Evolutionary conservation across 2,329 filamentous ascomycete species (phyloP).

Genomic region (Biscogniauxia mediterranea): DNA sequence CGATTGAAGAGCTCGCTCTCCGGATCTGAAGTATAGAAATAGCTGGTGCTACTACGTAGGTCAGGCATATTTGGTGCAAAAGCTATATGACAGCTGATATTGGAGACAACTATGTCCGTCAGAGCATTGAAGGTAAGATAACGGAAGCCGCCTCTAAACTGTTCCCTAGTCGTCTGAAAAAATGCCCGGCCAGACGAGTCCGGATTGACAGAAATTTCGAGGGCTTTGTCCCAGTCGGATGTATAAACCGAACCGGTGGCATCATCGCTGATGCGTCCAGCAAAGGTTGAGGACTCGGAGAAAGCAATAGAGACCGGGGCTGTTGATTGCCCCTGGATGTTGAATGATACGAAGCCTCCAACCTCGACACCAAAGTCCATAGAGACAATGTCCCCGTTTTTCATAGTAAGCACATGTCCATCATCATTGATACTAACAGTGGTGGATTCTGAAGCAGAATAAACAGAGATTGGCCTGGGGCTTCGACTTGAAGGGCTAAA

Average conservation of each 20-base stretch:
- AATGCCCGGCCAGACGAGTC: not conserved
- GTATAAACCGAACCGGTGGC: slow-evolving; percentile 18
- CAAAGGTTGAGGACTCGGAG: slow-evolving; percentile 23
- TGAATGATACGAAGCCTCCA: not conserved
- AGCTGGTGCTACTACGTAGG: slow-evolving; percentile 42
- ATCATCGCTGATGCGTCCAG: slow-evolving; percentile 25
- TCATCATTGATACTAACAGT: not conserved
- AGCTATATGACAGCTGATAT: slow-evolving; percentile 29
- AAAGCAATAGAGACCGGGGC: slow-evolving; percentile 20
- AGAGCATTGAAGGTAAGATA: slow-evolving; percentile 39
- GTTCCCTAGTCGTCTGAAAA: slow-evolving; percentile 29
- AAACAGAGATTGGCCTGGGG: not conserved
- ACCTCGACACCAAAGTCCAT: not conserved
- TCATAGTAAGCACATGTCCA: not conserved
- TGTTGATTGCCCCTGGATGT: not conserved
- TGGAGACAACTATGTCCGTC: slow-evolving; percentile 24
- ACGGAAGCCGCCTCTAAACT: slow-evolving; percentile 42
- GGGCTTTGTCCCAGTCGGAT: slow-evolving; percentile 24
- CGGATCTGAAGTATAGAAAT: slow-evolving; percentile 39
- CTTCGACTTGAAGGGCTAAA: not conserved
- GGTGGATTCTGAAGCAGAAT: not conserved
- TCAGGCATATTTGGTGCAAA: slow-evolving; percentile 37
- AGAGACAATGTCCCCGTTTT: not conserved
- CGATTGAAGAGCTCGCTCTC: slow-evolving; percentile 45
- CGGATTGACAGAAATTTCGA: slow-evolving; percentile 17